phyloP scores from a whole-genome alignment of 1,139 yeast species.

The Scheffersomyces lignicola region DNA sequence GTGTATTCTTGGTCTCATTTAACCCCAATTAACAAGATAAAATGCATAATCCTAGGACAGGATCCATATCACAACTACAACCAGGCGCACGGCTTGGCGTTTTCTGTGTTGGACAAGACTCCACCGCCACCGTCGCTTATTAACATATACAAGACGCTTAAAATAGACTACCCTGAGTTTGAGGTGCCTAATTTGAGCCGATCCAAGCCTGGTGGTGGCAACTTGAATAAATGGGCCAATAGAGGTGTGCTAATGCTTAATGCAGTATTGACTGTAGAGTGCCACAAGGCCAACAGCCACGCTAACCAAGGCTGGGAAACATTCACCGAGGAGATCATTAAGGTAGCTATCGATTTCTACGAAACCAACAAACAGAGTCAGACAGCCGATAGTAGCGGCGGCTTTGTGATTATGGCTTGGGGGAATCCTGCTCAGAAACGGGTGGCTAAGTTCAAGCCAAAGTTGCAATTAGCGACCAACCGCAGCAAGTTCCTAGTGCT shows the following conservation, averaged over 20 bases:
- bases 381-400: slow-evolving; percentile 46
- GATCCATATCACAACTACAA: slow-evolving; percentile 93
- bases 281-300: slow-evolving; percentile 93
- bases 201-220: slow-evolving; percentile 54
- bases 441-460: slow-evolving; percentile 40
- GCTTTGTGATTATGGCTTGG: slow-evolving; percentile 88
- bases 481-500: slow-evolving; percentile 45
- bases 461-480: slow-evolving; percentile 21
- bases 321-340: slow-evolving; percentile 74
- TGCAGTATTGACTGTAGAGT: slow-evolving; percentile 87
- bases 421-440: slow-evolving; percentile 89
- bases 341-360: slow-evolving; percentile 42
- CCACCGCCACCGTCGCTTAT: slow-evolving; percentile 89
- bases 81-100: slow-evolving; percentile 97
- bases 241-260: slow-evolving; percentile 89
- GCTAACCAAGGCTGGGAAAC: slow-evolving; percentile 91
- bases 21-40: slow-evolving; percentile 74
- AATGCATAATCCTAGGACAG: slow-evolving; percentile 86
- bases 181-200: slow-evolving; percentile 48
- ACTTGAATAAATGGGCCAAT: slow-evolving; percentile 79
- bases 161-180: slow-evolving; percentile 73
- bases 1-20: slow-evolving; percentile 93
- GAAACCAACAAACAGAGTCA: slow-evolving; percentile 6
- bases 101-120: slow-evolving; percentile 79
- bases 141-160: slow-evolving; percentile 81